Evolutionary conservation across 192 early-diverging fungal genomes (phyloP), one percentile per base, ranked within the genome.

Genomic region (Paraglomus brasilianum): DNA sequence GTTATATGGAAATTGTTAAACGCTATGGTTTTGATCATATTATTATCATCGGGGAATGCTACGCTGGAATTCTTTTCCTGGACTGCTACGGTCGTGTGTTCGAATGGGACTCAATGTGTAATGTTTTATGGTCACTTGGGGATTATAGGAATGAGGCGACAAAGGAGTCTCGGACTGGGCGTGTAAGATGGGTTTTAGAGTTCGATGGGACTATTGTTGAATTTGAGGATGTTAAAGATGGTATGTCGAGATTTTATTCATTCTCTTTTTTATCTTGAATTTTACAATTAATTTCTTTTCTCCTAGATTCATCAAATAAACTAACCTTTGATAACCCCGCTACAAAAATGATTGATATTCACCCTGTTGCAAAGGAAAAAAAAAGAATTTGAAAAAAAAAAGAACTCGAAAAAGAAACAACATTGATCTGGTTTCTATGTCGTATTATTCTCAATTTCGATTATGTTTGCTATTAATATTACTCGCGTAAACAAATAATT

Each of bases 391-490:
- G 60, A 63, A 63, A 63, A 63, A 30, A 30, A 63, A 63, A 63
- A 63, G 60, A 36, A 63, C 60, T 63, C 60, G 41, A 63, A 63
- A 63, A 63, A 63, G 60, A 63, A 63, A 63, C 60, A 63, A 24
- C 24, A 44, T 63, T 63, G 60, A 63, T 30, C 60, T 44, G 60
- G 8, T 63, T 62, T 62, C 43, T 45, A 47, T 63, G 17, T 61
- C 42, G 59, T 61, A 40, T 13, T 41, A 17, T 61, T 13, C 11
- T 45, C 7, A 62, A 19, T 45, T 45, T 24, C 14, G 15, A n/a
- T 40, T 59, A 59, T 36, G 15, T 39, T 59, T 59, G 57, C 21
- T 59, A 36, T 59, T 59, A 59, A 36, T 59, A 59, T 42, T 39
- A 59, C 36, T 59, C 38, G 39, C n/a, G 5, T 59, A 30, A 42